Base-by-base conservation (phyloP, 768 basidiomycete species). In the Auriscalpium vulgare region DNA sequence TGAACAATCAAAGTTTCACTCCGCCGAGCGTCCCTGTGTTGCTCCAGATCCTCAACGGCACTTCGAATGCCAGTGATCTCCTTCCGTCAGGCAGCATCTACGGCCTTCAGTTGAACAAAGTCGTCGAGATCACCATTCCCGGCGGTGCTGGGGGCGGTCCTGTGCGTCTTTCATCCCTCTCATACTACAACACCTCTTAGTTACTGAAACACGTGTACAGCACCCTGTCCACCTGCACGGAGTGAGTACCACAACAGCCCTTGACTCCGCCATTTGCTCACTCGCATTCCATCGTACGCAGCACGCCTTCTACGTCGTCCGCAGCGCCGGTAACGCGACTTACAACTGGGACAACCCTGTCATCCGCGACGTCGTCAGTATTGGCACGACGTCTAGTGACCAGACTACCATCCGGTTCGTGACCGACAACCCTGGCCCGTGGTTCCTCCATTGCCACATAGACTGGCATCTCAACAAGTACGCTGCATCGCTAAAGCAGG, bases 331-430 rank as follows among this genome's bases (percentile, higher is more conserved):
- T 7, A 71, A 65, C 51, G 57, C 61, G 0, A 43, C 46, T 0
- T 74, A 74, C 58, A 81, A 81, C 59, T 79, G 69, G 53, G 46
- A 61, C 16, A 78, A 85, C 64, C 84, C 84, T 0, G 75, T 79
- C 56, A 70, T 69, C 46, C 72, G 82, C 49, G 84, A 85, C 64
- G 80, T 79, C 1, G 75, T 82, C 56, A 67, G 62, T 45, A 68
- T 57, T 8, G 74, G 62, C 19, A 38, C 13, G 10, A 43, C 13
- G 13, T 56, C 56, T n/a, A 66, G 64, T 0, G 78, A 78, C 55
- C 73, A 73, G 17, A 76, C 78, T 21, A 80, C 79, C 0, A 71
- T 90, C 44, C 78, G 85, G 7, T 88, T 85, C 71, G 67, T 67
- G 29, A 85, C 86, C 17, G 40, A 43, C 40, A 43, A 43, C 40